Percentiles rank a stretch among this genome's conserved stretches.
Conservation (phyloP, 371 early-diverging fungal species). For the Actinomortierella wolfii region DNA sequence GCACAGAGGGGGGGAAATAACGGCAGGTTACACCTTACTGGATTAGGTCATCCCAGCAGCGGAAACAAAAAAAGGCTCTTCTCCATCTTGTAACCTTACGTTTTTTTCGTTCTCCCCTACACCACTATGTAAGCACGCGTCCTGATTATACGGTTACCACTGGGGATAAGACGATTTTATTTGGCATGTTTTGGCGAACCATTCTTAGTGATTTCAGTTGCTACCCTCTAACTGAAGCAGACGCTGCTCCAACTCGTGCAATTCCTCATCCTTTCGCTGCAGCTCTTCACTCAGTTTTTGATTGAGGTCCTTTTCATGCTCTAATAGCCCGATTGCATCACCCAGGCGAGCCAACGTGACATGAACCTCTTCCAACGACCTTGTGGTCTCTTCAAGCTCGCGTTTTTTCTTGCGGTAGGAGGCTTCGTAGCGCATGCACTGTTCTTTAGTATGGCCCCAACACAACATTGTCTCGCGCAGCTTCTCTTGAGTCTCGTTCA, state of each 20-base stretch:
- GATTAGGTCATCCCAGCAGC: too few relatives aligned
- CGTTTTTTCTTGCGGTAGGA: conserved; percentile 17
- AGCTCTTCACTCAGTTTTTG: conserved; percentile 11
- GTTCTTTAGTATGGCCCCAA: conserved; percentile 36
- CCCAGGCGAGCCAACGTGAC: conserved; percentile 22
- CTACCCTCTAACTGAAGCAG: conserved; percentile 12
- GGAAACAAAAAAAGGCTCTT: too few relatives aligned
- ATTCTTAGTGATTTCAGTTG: too few relatives aligned
- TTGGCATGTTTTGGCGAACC: too few relatives aligned
- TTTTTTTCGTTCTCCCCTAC: too few relatives aligned
- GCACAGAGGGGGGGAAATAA: too few relatives aligned
- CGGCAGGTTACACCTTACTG: too few relatives aligned
- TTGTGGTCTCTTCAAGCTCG: conserved; percentile 27
- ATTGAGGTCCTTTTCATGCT: conserved; percentile 23
- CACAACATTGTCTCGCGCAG: conserved; percentile 21
- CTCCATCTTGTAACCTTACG: too few relatives aligned
- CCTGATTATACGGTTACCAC: too few relatives aligned
- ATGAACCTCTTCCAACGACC: conserved; percentile 28
- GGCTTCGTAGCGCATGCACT: conserved; percentile 22
- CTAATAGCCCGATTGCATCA: conserved; percentile 33
- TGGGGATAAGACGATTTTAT: too few relatives aligned
- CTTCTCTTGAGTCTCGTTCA: conserved; percentile 31
- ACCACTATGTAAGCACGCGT: too few relatives aligned
- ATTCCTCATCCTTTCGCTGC: conserved; percentile 18
- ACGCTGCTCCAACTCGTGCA: conserved; percentile 32